These are phyloP conservation scores for Funneliformis caledonium DNA, from an alignment of 371 early-diverging fungal genomes.

Conservation along the genomic window DNA sequence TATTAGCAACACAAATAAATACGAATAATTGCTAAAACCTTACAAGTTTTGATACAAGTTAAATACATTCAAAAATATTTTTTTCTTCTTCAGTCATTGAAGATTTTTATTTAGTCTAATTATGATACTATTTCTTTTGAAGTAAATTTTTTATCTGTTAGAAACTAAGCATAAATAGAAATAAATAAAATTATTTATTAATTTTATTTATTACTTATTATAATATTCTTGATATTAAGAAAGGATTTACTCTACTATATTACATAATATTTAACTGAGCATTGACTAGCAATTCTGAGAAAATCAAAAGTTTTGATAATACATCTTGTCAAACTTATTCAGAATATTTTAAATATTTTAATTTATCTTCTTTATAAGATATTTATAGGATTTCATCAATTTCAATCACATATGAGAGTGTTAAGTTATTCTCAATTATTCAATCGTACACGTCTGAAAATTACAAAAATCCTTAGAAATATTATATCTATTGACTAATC, in stretches of 20 bases:
- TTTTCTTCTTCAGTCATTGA: background rate
- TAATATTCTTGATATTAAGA: background rate
- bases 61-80: conserved; percentile 14
- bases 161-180: no score
- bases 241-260: background rate
- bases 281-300: background rate
- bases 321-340: background rate
- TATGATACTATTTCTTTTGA: background rate
- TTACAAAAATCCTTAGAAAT: conserved; percentile 12
- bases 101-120: background rate
- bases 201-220: background rate
- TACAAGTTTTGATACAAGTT: conserved; percentile 30
- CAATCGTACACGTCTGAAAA: background rate
- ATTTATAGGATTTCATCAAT: conserved; percentile 14
- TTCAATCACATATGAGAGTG: background rate
- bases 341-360: background rate
- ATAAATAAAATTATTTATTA: background rate
- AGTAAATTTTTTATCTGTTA: background rate
- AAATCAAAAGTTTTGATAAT: background rate
- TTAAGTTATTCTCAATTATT: background rate
- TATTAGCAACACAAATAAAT: no score
- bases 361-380: conserved; percentile 3
- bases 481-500: background rate
- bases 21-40: no score
- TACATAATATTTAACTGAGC: background rate